Conservation (phyloP, 805 yeast species). For the Clavispora carvajalis region DNA sequence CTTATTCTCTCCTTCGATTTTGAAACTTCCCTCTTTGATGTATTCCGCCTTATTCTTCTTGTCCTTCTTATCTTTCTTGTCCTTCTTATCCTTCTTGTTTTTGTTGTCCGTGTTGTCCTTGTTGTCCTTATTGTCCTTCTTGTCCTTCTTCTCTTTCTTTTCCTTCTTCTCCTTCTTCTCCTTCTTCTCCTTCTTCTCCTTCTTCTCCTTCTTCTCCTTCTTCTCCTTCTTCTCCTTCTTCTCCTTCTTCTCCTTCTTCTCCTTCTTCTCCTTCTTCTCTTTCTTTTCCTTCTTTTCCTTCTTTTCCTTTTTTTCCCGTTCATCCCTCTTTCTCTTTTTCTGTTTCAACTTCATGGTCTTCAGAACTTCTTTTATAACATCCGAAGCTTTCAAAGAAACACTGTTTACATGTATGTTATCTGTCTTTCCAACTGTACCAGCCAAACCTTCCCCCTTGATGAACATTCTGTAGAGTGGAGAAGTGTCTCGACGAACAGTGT, state of each 20-base stretch:
- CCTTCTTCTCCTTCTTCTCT: constrained; percentile 21
- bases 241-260: constrained; percentile 21
- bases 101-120: constrained; percentile 18
- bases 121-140: constrained; percentile 18
- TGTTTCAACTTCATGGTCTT: constrained; percentile 2
- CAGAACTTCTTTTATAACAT: constrained; percentile 7
- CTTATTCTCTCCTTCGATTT: no score
- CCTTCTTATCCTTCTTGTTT: constrained; percentile 10
- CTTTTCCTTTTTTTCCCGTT: neutral
- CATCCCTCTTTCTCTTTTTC: neutral
- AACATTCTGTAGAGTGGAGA: constrained; percentile 83
- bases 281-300: constrained; percentile 1
- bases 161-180: constrained; percentile 17
- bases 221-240: constrained; percentile 28
- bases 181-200: constrained; percentile 22
- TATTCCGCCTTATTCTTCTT: constrained; percentile 3
- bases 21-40: constrained; percentile 10
- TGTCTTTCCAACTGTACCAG: constrained; percentile 61
- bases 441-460: constrained; percentile 79
- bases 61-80: neutral
- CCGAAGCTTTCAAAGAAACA: constrained; percentile 4
- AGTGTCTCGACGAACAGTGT: constrained; percentile 42
- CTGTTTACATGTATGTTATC: constrained; percentile 18
- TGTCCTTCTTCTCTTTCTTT: constrained; percentile 18
- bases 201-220: constrained; percentile 24